Evolutionary conservation across 352 stramenopile genomes (phyloP).

Genomic region (Phytophthora foliorum): DNA sequence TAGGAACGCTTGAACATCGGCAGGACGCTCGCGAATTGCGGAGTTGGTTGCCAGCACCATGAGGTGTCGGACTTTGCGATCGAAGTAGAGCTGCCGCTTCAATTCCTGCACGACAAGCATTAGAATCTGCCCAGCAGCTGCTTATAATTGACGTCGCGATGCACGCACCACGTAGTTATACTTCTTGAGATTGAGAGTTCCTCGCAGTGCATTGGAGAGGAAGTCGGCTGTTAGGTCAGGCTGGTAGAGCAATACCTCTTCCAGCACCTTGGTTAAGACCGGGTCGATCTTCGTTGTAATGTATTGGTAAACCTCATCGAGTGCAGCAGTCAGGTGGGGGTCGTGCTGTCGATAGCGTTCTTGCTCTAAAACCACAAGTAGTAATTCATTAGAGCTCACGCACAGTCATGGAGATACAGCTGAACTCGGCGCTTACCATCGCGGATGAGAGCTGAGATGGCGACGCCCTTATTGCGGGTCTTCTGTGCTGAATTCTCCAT

Average conservation of each 20-base stretch:
- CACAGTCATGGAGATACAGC: background rate
- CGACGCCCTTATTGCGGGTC: slow-evolving; percentile 64
- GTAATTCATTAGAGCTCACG: background rate
- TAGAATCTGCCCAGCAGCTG: background rate
- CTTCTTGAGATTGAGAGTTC: slow-evolving; percentile 75
- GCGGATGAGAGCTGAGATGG: slow-evolving; percentile 55
- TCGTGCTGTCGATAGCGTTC: slow-evolving; percentile 66
- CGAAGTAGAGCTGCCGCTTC: slow-evolving; percentile 76
- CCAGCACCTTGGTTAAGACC: slow-evolving; percentile 66
- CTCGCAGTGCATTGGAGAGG: slow-evolving; percentile 68
- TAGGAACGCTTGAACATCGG: slow-evolving; percentile 60
- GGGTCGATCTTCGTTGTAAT: slow-evolving; percentile 75
- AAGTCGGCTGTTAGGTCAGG: slow-evolving; percentile 81
- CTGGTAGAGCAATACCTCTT: slow-evolving; percentile 79
- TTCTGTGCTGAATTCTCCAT: slow-evolving; percentile 54
- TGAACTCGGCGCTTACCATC: slow-evolving; percentile 41
- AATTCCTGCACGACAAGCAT: slow-evolving; percentile 50
- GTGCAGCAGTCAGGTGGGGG: slow-evolving; percentile 48
- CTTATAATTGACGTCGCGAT: background rate
- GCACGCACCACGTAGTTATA: slow-evolving; percentile 78
- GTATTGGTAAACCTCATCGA: slow-evolving; percentile 78
- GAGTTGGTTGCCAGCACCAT: slow-evolving; percentile 69
- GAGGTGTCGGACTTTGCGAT: slow-evolving; percentile 82
- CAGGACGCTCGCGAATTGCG: slow-evolving; percentile 69
- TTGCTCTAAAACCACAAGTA: slow-evolving; percentile 55